These are phyloP conservation scores for Phytophthora syringae DNA, from an alignment of 352 stramenopile species.

Conservation along the genomic window DNA sequence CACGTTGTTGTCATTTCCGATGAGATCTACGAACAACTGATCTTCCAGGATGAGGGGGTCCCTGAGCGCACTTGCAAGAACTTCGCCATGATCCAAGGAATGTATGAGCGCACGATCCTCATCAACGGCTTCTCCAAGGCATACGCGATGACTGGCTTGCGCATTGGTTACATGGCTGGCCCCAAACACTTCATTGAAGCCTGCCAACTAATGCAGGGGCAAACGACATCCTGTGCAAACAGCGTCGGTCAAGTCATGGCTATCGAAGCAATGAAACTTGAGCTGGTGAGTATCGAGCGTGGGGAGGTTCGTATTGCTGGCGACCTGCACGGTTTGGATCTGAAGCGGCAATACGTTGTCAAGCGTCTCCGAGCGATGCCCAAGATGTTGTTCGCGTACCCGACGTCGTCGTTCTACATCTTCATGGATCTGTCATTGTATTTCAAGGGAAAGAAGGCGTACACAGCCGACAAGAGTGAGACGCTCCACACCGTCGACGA, in stretches of 20 bases:
- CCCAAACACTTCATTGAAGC: conserved; percentile 82
- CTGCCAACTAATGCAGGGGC: conserved; percentile 92
- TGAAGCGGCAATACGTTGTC: conserved; percentile 92
- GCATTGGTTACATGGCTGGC: conserved; percentile 92
- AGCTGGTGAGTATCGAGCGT: conserved; percentile 53
- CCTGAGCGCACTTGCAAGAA: conserved; percentile 61
- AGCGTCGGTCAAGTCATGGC: conserved; percentile 92
- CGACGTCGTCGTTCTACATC: conserved; percentile 96
- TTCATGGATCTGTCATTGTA: conserved; percentile 90
- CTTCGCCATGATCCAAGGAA: conserved; percentile 74
- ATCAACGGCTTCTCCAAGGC: conserved; percentile 98
- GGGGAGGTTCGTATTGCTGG: conserved; percentile 52
- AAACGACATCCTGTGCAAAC: conserved; percentile 95
- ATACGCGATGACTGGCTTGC: conserved; percentile 96
- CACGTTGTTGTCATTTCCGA: conserved; percentile 92
- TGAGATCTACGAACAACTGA: conserved; percentile 97
- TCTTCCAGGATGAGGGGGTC: conserved; percentile 84
- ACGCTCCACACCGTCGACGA: conserved; percentile 56
- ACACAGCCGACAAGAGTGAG: conserved; percentile 32
- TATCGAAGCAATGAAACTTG: conserved; percentile 86
- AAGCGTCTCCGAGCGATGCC: conserved; percentile 82
- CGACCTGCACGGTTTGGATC: conserved; percentile 49
- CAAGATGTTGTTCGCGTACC: conserved; percentile 78
- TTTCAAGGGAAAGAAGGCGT: conserved; percentile 64
- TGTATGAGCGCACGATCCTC: conserved; percentile 93